Conservation (phyloP, 257 asterid species). For the Salvia hispanica region DNA sequence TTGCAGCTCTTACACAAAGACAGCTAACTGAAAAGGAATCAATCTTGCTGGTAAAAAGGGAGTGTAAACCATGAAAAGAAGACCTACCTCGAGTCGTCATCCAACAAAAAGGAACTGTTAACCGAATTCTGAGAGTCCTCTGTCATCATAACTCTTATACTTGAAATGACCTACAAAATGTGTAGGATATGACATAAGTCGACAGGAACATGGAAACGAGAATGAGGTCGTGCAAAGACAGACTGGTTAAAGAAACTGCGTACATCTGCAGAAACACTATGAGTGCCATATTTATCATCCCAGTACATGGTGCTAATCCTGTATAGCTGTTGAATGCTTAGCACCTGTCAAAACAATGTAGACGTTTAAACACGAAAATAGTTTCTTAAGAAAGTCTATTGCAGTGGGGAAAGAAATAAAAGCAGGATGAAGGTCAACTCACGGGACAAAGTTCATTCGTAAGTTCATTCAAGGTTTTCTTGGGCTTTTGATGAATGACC, state of each 20-base stretch:
- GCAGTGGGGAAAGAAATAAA: background rate
- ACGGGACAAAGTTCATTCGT: constrained; percentile 96
- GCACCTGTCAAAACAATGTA: constrained; percentile 55
- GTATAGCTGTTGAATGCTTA: constrained; percentile 95
- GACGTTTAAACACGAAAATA: constrained; percentile 9
- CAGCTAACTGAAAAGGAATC: background rate
- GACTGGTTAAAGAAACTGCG: constrained; percentile 39
- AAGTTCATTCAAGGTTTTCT: constrained; percentile 83
- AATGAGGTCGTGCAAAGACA: background rate
- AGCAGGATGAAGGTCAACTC: constrained; percentile 38
- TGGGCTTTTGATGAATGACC: constrained; percentile 99
- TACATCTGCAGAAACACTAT: constrained; percentile 91
- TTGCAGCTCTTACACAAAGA: background rate
- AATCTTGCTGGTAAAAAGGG: background rate
- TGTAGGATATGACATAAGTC: constrained; percentile 10
- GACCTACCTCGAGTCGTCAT: constrained; percentile 83
- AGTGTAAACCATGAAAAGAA: background rate
- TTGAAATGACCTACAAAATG: constrained; percentile 65
- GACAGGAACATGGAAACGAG: constrained; percentile 4
- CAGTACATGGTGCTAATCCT: constrained; percentile 99
- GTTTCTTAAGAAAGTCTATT: constrained; percentile 30
- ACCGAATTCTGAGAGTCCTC: constrained; percentile 79
- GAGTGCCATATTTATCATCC: constrained; percentile 99
- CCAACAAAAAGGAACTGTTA: constrained; percentile 83
- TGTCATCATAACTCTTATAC: constrained; percentile 75